Base-by-base conservation (phyloP, 2,329 filamentous ascomycete genomes). In the Aspergillus viridinutans region DNA sequence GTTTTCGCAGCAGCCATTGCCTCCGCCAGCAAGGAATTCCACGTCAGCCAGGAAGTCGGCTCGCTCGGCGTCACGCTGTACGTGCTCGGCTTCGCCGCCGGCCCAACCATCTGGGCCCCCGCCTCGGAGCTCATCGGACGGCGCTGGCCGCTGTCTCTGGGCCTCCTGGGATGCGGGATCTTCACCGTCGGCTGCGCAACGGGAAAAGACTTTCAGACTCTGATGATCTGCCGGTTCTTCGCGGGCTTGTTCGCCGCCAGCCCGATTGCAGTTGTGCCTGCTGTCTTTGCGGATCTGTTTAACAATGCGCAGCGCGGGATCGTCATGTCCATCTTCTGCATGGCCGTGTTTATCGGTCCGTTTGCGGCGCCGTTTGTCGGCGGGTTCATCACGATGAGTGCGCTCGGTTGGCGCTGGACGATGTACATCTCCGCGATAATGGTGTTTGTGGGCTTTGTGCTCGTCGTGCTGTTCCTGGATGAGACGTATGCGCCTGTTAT, bases 1-100 rank as follows among this genome's bases (percentile, higher is more conserved):
- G 86, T 90, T 65, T 91, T 90, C 76, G 89, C 87, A 1, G 77
- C 85, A 17, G 86, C 86, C 4, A 88, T 86, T 0, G 58, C 59
- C 3, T 64, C 76, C 6, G 79, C 90, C 7, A 81, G 83, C 12
- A 49, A 57, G 3, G 68, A 81, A 9, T 83, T 82, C 59, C 58
- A 76, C 12, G 74, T 81, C 17, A 73, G 74, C n/a, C 66, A 58
- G 0, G 74, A 80, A 58, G 74, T 80, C 2, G 67, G 74, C 1
- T 75, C 73, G 0, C 70, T 82, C 7, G 80, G 80, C 2, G 76
- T 80, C 0, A 77, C 77, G 0, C 64, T 83, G 3, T 78, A 81
- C 47, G 72, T 83, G 0, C 73, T 81, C 40, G 78, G 82, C 1
- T 85, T 84, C 59, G 81, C 80, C 1, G 67, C 86, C 2, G 86